These are phyloP conservation scores for Ogataea degrootiae DNA, from an alignment of 805 yeast genomes.

Conservation along the genomic window DNA sequence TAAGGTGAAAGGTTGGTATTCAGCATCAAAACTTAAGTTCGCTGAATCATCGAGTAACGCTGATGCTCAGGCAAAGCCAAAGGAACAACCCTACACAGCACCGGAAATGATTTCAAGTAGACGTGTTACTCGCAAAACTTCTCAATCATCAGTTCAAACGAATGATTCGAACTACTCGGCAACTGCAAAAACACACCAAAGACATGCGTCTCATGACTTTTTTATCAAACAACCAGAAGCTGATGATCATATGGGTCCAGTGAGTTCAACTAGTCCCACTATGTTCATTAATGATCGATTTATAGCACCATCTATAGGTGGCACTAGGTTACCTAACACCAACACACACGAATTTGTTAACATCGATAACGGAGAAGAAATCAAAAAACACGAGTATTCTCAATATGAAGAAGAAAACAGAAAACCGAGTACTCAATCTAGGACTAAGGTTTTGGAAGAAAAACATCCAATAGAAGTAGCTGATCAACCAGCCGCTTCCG, in stretches of 20 bases:
- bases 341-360: background rate
- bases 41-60: conserved; percentile 6
- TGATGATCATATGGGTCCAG: background rate
- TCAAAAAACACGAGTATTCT: background rate
- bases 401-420: background rate
- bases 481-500: too few species aligned
- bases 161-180: background rate
- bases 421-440: too few species aligned
- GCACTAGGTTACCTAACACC: background rate
- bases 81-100: conserved; percentile 27
- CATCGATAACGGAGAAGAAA: background rate
- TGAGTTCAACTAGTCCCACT: background rate
- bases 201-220: background rate
- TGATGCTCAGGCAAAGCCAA: background rate
- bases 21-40: conserved; percentile 36
- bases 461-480: too few species aligned
- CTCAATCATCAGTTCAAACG: background rate
- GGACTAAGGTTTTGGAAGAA: too few species aligned
- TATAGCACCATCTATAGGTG: background rate
- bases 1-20: conserved; percentile 69
- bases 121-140: conserved; percentile 22
- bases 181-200: background rate
- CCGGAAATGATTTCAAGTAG: conserved; percentile 69
- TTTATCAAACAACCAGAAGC: background rate
- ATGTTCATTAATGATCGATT: conserved; percentile 1